Conservation (phyloP, 345 rosid species). For the Moricandia arvensis region DNA sequence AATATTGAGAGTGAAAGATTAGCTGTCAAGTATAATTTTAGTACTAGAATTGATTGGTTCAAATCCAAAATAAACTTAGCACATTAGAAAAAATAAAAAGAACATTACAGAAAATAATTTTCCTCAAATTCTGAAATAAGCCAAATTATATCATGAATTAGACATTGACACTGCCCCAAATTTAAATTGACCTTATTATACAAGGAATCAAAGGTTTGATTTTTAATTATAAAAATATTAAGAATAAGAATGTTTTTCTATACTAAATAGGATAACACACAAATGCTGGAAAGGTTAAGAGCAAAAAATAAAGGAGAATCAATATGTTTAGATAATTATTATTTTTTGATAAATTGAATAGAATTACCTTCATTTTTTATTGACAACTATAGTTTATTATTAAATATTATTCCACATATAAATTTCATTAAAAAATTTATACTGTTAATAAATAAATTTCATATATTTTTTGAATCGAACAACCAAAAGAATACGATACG, state of each 20-base stretch:
- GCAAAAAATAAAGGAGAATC: neutral
- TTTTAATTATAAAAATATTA: neutral
- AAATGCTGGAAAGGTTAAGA: neutral
- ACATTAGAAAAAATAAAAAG: neutral
- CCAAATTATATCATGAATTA: neutral
- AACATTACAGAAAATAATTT: neutral
- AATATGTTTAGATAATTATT: neutral
- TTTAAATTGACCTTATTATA: neutral
- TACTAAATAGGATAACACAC: neutral
- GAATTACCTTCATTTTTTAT: neutral
- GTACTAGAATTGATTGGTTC: neutral
- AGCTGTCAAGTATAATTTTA: neutral
- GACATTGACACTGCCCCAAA: neutral
- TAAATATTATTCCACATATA: neutral
- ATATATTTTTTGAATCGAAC: neutral
- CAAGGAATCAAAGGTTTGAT: neutral
- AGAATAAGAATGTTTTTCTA: neutral
- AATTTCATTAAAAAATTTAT: neutral
- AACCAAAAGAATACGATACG: neutral
- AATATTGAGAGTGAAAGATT: neutral
- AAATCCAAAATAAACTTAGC: neutral
- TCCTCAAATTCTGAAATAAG: neutral
- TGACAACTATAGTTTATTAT: no score
- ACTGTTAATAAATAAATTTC: neutral
- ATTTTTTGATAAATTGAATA: neutral